Base-by-base conservation (phyloP, 768 basidiomycete genomes). In the Kwoniella botswanensis region DNA sequence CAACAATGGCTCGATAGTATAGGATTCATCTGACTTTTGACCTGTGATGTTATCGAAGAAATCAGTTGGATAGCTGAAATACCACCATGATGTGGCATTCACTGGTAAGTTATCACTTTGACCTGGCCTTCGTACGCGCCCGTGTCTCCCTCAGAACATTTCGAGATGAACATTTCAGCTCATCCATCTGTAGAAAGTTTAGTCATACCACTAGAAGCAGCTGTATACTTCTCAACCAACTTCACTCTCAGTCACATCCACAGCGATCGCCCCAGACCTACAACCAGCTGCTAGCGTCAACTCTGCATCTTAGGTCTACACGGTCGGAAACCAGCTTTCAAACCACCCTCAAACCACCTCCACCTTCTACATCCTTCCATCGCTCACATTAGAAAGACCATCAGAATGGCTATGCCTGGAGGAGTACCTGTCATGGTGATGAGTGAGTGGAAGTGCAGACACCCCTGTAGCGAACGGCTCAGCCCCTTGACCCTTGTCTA, bases 401-500 rank as follows among this genome's bases (percentile, higher is more conserved):
- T 7, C 72, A 73, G 65, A 35, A 78, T 78, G 77, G 65, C 72
- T 11, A 75, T 75, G 73, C 74, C 77, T 29, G 74, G 71, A 70
- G 46, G 52, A 60, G 59, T 67, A 46, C 65, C 65, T 42, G 50
- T 68, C 46, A 62, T 68, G 67, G 67, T 84, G 55, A 84, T 84
- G 83, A 84, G 83, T 84, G 71, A 72, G 82, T 77, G 35, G 9
- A 41, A 9, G 5, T 29, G 4, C 24, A 18, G 61, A 43, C 42
- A 35, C 35, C 35, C 35, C 35, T 35, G 6, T 6, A 35, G 35
- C 35, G 35, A 35, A 9, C 3, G 35, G 35, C 7, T 3, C 35
- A 35, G 35, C 5, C 4, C 3, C 35, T 35, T 35, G 35, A 35
- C 26, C 26, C 26, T 2, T 26, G 26, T 26, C 26, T 26, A 26